phyloP scores from a whole-genome alignment of 208 protist genomes.

The Blechomonas ayalai region DNA sequence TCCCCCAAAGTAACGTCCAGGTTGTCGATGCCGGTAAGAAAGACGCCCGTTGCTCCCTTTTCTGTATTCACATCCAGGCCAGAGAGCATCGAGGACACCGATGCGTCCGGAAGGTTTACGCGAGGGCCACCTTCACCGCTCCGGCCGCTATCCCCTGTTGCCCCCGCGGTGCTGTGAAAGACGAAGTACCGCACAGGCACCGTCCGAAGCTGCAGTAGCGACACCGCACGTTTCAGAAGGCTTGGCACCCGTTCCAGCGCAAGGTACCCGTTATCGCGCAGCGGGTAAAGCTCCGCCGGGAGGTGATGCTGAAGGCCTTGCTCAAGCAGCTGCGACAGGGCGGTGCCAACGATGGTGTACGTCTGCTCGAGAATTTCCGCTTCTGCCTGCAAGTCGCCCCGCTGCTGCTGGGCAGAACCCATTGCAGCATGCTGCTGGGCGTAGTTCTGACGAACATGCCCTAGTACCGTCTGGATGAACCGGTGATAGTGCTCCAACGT shows the following conservation, averaged over 20 bases:
- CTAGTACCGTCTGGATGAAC: constrained; percentile 55
- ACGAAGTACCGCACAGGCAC: constrained; percentile 79
- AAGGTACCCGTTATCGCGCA: constrained; percentile 60
- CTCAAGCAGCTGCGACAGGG: constrained; percentile 58
- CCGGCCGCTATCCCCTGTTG: neutral
- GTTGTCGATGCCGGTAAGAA: constrained; percentile 42
- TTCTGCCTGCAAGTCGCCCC: constrained; percentile 43
- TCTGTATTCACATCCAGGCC: constrained; percentile 1
- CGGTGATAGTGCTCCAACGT: constrained; percentile 72
- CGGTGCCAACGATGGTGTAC: constrained; percentile 51
- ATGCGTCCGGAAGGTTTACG: neutral
- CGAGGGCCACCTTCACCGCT: neutral
- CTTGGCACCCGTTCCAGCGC: constrained; percentile 60
- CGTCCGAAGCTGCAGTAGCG: constrained; percentile 46
- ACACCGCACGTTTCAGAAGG: constrained; percentile 45
- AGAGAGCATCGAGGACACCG: neutral
- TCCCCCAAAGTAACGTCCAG: constrained; percentile 57
- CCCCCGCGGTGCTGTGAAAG: constrained; percentile 66
- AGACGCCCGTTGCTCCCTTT: constrained; percentile 27
- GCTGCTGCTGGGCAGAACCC: neutral
- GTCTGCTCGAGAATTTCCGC: constrained; percentile 54
- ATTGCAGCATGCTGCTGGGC: constrained; percentile 1
- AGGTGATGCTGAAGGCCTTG: constrained; percentile 29
- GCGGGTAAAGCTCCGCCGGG: constrained; percentile 35
- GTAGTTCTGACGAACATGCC: constrained; percentile 55